Evolutionary conservation across 2,329 filamentous ascomycete genomes (phyloP), one percentile per base, ranked within the genome.

Genomic region (Talaromyces sp.): DNA sequence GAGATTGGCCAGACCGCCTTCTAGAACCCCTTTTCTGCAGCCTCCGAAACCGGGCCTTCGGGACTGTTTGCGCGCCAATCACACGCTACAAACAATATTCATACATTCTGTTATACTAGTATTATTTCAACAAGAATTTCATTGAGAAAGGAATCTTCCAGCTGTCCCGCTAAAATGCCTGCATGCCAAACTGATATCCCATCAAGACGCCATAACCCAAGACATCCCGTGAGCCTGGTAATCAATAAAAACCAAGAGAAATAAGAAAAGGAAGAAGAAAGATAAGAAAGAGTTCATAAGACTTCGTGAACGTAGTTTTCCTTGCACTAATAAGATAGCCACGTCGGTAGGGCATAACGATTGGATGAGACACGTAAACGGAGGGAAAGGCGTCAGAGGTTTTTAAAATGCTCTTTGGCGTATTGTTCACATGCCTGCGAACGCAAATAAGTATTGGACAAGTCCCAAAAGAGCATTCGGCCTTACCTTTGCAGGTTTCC

Each of bases 401-500:
- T 78, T 67, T 79, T 80, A 73, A 96, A 96, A 77, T 98, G 91
- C 76, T 98, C 94, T 78, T 96, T 97, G 62, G 94, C 94, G 76
- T 96, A 97, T 77, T 97, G 93, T 73, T 92, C 89, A 78, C 89
- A 92, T 56, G 89, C 89, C 89, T 92, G 57, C 47, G 5, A 40
- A 23, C 50, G 57, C 27, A 36, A 75, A 67, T 59, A 58, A 47
- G 44, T 12, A 10, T 12, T 47, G 2, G 44, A 27, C 9, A 27
- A 47, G 44, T 27, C 18, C 16, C 14, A 36, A 58, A 12, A 56
- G 44, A 51, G 4, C 4, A 18, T 63, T 61, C 51, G n/a, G 51
- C 7, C 78, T 65, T 75, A 92, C 90, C 87, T 99, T 99, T 68
- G 95, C 95, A 56, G 95, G 95, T 79, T 99, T 99, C 72, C 93